Conservation (phyloP, 2,329 filamentous ascomycete genomes). For the Hypoxylon sp. region DNA sequence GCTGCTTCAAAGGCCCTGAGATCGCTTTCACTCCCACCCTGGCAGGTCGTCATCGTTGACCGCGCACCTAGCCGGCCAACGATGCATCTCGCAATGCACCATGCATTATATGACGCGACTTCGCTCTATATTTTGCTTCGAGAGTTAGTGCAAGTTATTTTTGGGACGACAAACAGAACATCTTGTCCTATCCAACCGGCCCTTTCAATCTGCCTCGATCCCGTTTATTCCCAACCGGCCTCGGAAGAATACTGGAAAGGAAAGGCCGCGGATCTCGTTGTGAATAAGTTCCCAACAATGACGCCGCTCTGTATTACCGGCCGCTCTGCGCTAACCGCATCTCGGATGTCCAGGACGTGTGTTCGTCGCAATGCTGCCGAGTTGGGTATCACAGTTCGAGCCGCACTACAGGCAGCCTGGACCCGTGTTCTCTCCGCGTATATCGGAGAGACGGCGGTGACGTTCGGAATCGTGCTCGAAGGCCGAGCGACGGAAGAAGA, state of each 20-base stretch:
- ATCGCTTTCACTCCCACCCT: conserved; percentile 70
- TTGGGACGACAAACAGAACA: conserved; percentile 32
- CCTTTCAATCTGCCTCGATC: conserved; percentile 61
- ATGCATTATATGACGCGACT: conserved; percentile 88
- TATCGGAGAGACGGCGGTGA: conserved; percentile 79
- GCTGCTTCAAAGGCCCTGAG: conserved; percentile 56
- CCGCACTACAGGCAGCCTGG: conserved; percentile 84
- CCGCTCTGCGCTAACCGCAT: conserved; percentile 54
- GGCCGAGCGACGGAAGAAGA: conserved; percentile 77
- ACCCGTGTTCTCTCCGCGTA: conserved; percentile 81
- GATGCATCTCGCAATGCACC: conserved; percentile 74
- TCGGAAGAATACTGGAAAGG: conserved; percentile 74
- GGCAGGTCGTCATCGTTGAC: conserved; percentile 70
- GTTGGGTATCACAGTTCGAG: conserved; percentile 80
- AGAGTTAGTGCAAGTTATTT: conserved; percentile 64
- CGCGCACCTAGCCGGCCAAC: conserved; percentile 29
- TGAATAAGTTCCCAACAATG: conserved; percentile 83
- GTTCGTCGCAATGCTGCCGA: conserved; percentile 71
- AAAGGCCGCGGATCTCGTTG: conserved; percentile 66
- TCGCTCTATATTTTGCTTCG: conserved; percentile 77
- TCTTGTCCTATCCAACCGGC: conserved; percentile 53
- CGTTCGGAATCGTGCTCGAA: conserved; percentile 86
- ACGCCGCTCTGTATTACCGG: conserved; percentile 70
- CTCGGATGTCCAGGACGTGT: conserved; percentile 59
- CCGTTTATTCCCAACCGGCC: conserved; percentile 49